These are phyloP conservation scores for Lumnitzera littorea DNA, from an alignment of 345 rosid species.

Conservation along the genomic window DNA sequence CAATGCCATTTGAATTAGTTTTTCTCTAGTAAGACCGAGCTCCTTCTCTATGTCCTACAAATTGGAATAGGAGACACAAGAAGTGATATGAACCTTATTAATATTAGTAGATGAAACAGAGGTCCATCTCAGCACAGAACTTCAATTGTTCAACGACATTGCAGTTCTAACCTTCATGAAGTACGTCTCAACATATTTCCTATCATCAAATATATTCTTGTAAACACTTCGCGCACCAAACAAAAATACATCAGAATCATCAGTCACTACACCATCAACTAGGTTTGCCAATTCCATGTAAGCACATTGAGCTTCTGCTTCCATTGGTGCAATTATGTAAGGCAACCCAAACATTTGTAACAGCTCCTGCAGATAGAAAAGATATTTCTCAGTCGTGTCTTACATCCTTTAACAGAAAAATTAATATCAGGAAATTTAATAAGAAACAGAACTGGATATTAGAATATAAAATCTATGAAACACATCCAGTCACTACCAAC, in stretches of 20 bases:
- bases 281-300: slow-evolving; percentile 74
- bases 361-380: slow-evolving; percentile 54
- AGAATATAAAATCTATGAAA: too few relatives aligned
- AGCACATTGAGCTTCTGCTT: slow-evolving; percentile 99
- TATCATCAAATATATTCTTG: slow-evolving; percentile 95
- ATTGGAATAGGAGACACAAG: neutral
- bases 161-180: slow-evolving; percentile 59
- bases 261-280: slow-evolving; percentile 96
- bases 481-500: too few relatives aligned
- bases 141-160: neutral
- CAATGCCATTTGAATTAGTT: slow-evolving; percentile 79
- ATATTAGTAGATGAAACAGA: neutral
- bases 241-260: slow-evolving; percentile 91
- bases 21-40: slow-evolving; percentile 78
- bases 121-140: too few relatives aligned
- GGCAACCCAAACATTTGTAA: slow-evolving; percentile 98
- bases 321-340: slow-evolving; percentile 95
- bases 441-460: too few relatives aligned
- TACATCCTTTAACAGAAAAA: too few relatives aligned
- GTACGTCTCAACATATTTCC: slow-evolving; percentile 96
- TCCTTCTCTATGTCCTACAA: slow-evolving; percentile 84
- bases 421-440: too few relatives aligned
- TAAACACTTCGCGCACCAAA: slow-evolving; percentile 87
- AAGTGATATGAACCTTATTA: neutral
- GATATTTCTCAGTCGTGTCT: too few relatives aligned